Evolutionary conservation across 2,329 filamentous ascomycete genomes (phyloP), one percentile per base, ranked within the genome.

Genomic region (Beauveria caledonica): DNA sequence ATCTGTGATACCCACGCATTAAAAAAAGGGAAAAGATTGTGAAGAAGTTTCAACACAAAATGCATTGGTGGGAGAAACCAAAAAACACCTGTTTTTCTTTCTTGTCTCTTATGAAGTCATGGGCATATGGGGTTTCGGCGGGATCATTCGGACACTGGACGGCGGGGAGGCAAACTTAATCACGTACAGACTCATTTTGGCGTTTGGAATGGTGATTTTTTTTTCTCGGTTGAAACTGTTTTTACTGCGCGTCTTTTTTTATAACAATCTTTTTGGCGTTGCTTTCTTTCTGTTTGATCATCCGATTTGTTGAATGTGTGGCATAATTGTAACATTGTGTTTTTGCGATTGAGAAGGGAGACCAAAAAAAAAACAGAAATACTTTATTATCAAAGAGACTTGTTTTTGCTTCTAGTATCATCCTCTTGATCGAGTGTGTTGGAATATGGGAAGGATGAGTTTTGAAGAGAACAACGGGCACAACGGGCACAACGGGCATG

Each of bases 121-220:
- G 60, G 49, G 17, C 19, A 36, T 40, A 36, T 33, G 36, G 40
- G 15, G 11, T 11, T 56, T 6, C 33, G 45, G 45, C 21, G 45
- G 45, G 23, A 36, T 39, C 44, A 57, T 39, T 57, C 29, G 29
- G 44, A 21, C 17, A 21, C 10, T 23, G 54, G 54, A 23, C n/a
- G 27, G 55, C 27, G 19, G 19, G 49, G 29, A 49, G 39, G 48
- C 46, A 53, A 40, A 44, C 13, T 60, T 54, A 54, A 54, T 54
- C 49, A 60, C 42, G 23, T 54, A 54, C 58, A 60, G 50, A 60
- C 58, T 54, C 58, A 54, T 54, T 49, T 60, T 60, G 58, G 58
- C 58, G 58, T 60, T 60, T 60, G 58, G 58, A 48, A 54, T 53
- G 58, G 50, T 54, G 44, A 52, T 40, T 29, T 21, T 5, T 46